A percentile compares a stretch with the other conserved stretches of the same genome.
These are phyloP conservation scores for Thalia dealbata DNA, from an alignment of 176 grass and related monocot genomes.

Conservation along the genomic window DNA sequence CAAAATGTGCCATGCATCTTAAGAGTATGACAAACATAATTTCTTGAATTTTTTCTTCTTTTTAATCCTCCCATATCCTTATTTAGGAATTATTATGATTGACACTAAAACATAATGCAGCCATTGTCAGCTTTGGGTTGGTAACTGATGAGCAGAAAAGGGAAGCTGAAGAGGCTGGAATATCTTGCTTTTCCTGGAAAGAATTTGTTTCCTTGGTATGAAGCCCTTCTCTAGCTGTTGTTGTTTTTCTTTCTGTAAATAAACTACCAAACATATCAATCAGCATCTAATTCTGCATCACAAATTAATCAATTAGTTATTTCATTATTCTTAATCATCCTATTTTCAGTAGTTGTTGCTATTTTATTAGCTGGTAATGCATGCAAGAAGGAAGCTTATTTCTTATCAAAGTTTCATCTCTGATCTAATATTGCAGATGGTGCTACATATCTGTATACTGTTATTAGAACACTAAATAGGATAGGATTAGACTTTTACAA, in stretches of 20 bases:
- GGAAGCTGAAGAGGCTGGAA: conserved; percentile 43
- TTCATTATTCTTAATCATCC: neutral
- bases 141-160: conserved; percentile 46
- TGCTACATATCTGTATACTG: neutral
- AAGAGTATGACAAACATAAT: conserved; percentile 27
- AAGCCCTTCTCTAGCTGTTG: too few relatives aligned
- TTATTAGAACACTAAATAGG: too few relatives aligned
- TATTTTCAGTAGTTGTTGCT: neutral
- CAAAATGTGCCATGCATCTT: conserved; percentile 25
- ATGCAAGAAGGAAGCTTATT: neutral
- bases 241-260: too few relatives aligned
- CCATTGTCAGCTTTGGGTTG: conserved; percentile 76
- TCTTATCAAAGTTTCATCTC: neutral
- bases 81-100: conserved; percentile 1
- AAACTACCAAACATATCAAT: neutral
- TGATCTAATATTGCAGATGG: too few relatives aligned
- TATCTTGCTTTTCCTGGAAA: conserved; percentile 85
- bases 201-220: conserved; percentile 62
- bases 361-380: too few relatives aligned
- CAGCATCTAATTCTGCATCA: neutral
- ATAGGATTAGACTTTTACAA: too few relatives aligned
- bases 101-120: conserved; percentile 24
- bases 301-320: neutral
- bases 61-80: neutral
- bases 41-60: conserved; percentile 3